phyloP scores from a whole-genome alignment of 164 flowering plant genomes.

The Stephania japonica region DNA sequence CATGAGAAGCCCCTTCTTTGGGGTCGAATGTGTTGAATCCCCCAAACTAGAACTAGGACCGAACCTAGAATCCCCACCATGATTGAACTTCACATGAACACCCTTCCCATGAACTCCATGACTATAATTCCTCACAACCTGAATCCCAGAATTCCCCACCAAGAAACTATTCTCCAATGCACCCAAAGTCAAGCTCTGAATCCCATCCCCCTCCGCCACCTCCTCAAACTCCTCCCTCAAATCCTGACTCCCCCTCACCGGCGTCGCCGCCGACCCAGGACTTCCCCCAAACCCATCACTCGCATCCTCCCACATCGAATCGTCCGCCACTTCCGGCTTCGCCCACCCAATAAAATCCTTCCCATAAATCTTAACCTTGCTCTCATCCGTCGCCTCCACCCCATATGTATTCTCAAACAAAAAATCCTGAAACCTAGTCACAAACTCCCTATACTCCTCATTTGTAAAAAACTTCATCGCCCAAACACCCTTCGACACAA shows the following conservation, averaged over 20 bases:
- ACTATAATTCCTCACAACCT: slow-evolving; percentile 85
- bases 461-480: slow-evolving; percentile 65
- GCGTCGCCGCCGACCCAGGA: slow-evolving; percentile 31
- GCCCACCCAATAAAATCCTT: slow-evolving; percentile 93
- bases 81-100: slow-evolving; percentile 56
- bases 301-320: slow-evolving; percentile 89
- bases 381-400: slow-evolving; percentile 56
- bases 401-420: slow-evolving; percentile 85
- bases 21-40: slow-evolving; percentile 48
- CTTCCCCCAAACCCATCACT: slow-evolving; percentile 45
- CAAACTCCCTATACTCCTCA: slow-evolving; percentile 54
- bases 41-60: slow-evolving; percentile 23
- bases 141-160: slow-evolving; percentile 78
- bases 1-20: slow-evolving; percentile 79
- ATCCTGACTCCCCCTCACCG: slow-evolving; percentile 39
- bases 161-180: slow-evolving; percentile 95
- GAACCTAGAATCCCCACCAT: slow-evolving; percentile 20
- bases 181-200: slow-evolving; percentile 93
- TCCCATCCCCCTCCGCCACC: slow-evolving; percentile 67
- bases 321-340: slow-evolving; percentile 84
- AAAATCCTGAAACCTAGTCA: slow-evolving; percentile 57
- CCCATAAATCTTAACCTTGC: slow-evolving; percentile 75
- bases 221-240: slow-evolving; percentile 87
- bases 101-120: slow-evolving; percentile 97
- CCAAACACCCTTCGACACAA: slow-evolving; percentile 62